Evolutionary conservation across 2,329 filamentous ascomycete genomes (phyloP).

Genomic region (Aspergillus sp.): DNA sequence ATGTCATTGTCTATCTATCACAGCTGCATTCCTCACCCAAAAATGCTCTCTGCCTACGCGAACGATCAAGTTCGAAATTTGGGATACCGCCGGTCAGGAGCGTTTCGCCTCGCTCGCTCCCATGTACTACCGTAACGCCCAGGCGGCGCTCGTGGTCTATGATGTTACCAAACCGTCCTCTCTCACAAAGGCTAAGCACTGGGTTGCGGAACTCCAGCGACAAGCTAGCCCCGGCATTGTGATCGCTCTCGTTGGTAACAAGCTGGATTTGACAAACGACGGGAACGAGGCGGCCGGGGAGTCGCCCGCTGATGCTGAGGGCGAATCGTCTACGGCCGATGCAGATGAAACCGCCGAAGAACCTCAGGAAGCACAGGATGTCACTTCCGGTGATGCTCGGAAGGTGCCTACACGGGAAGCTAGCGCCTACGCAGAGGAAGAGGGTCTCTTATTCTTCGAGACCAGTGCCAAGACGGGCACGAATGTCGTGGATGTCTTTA

Average conservation of each 20-base stretch:
- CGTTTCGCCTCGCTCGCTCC: slow-evolving; percentile 93
- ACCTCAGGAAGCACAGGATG: slow-evolving; percentile 57
- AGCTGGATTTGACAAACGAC: slow-evolving; percentile 78
- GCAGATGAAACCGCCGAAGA: slow-evolving; percentile 50
- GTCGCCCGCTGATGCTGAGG: slow-evolving; percentile 39
- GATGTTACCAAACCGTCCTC: slow-evolving; percentile 96
- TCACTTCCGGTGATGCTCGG: slow-evolving; percentile 71
- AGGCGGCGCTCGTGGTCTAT: slow-evolving; percentile 96
- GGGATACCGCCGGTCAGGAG: slow-evolving; percentile 98
- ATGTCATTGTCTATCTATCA: slow-evolving; percentile 14
- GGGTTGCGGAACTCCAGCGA: slow-evolving; percentile 95
- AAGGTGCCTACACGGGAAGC: slow-evolving; percentile 92
- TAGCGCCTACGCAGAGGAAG: slow-evolving; percentile 90
- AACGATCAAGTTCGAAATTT: slow-evolving; percentile 81
- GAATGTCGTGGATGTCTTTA: slow-evolving; percentile 95
- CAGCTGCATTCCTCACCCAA: slow-evolving; percentile 96
- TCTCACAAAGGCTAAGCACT: slow-evolving; percentile 95
- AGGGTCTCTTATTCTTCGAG: slow-evolving; percentile 93
- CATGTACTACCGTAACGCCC: slow-evolving; percentile 99
- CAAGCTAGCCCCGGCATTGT: slow-evolving; percentile 96
- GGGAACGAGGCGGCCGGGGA: slow-evolving; percentile 49
- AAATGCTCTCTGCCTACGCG: slow-evolving; percentile 95
- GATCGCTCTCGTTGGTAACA: slow-evolving; percentile 96
- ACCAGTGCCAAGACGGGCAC: slow-evolving; percentile 95
- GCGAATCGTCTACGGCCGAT: slow-evolving; percentile 31